Evolutionary conservation across 176 grass and related monocot species (phyloP).

Genomic region (Neostapfia colusana): DNA sequence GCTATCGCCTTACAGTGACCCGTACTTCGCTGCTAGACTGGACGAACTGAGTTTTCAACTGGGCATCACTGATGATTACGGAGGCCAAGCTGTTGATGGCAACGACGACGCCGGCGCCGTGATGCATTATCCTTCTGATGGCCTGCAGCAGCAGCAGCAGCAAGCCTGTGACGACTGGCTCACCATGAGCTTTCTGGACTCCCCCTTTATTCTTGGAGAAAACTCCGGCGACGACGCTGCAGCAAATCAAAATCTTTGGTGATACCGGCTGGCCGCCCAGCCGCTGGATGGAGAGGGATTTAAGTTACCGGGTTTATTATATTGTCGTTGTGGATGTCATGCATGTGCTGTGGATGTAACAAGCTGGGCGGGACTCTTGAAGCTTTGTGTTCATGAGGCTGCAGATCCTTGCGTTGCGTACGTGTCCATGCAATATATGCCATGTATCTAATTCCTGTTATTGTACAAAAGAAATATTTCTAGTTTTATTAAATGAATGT

Average conservation of each 20-base stretch:
- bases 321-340: background rate
- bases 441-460: background rate
- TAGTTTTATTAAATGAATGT: background rate
- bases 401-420: slow-evolving; percentile 1
- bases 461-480: background rate
- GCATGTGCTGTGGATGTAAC: slow-evolving; percentile 1
- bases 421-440: background rate
- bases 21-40: background rate
- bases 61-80: background rate
- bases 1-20: background rate
- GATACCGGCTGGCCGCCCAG: no score
- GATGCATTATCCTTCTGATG: background rate
- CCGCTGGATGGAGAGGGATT: no score
- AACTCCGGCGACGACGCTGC: no score
- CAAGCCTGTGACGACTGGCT: background rate
- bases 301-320: no score
- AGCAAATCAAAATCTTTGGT: background rate
- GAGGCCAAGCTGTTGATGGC: background rate
- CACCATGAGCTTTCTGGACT: background rate
- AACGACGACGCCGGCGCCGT: background rate
- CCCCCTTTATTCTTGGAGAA: background rate
- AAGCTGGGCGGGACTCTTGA: background rate
- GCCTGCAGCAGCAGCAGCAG: background rate
- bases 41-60: background rate
- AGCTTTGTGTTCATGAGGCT: slow-evolving; percentile 5